Conservation (phyloP, 2,329 filamentous ascomycete species). For the Balansia obtecta region DNA sequence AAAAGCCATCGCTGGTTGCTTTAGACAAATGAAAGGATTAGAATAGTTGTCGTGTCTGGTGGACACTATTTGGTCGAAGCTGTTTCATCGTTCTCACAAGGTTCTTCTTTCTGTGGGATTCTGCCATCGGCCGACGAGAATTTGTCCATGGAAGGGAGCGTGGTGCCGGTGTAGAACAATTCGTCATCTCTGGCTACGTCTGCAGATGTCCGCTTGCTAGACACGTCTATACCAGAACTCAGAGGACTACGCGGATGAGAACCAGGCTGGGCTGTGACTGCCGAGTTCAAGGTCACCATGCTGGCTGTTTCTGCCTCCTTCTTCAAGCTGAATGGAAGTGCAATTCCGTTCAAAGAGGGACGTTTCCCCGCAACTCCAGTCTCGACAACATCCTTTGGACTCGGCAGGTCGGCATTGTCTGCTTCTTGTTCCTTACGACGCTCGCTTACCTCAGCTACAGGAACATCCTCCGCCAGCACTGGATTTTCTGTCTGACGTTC, state of each 20-base stretch:
- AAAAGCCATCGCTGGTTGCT: too few species aligned
- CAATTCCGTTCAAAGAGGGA: constrained; percentile 55
- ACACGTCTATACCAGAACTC: constrained; percentile 1
- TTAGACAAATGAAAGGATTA: too few species aligned
- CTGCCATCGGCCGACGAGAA: constrained; percentile 38
- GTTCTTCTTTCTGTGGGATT: constrained; percentile 19
- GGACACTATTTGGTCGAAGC: not conserved
- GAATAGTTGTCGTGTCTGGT: not conserved
- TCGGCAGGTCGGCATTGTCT: constrained; percentile 29
- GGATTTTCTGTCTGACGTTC: constrained; percentile 32
- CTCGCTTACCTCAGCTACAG: constrained; percentile 31
- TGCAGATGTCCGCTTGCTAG: constrained; percentile 1
- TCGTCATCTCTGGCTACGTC: constrained; percentile 7
- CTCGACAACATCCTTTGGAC: constrained; percentile 29
- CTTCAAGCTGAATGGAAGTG: constrained; percentile 59
- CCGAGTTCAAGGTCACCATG: constrained; percentile 52
- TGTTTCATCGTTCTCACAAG: not conserved
- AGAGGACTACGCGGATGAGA: constrained; percentile 22
- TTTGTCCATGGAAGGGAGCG: constrained; percentile 31
- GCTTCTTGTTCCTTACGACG: constrained; percentile 26
- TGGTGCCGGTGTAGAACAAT: constrained; percentile 4
- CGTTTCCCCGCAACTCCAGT: constrained; percentile 47
- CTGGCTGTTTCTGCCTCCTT: constrained; percentile 54
- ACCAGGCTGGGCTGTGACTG: constrained; percentile 15
- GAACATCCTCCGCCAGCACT: constrained; percentile 25